Conservation (phyloP, 176 grass and related monocot species). For the Zoysia japonica region DNA sequence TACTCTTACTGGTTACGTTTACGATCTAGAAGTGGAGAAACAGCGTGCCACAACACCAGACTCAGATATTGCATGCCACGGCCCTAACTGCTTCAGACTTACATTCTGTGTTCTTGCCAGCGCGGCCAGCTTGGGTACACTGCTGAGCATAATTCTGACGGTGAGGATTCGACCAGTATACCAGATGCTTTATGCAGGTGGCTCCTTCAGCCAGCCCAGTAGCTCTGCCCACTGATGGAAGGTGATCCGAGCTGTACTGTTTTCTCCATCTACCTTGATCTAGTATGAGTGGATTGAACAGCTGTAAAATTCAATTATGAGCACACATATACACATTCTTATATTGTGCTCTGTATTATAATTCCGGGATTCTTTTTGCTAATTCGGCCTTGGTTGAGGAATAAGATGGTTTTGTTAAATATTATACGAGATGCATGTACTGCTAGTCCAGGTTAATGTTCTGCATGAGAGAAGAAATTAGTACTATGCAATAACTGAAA, state of each 20-base stretch:
- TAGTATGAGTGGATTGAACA: not conserved
- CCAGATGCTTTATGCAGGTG: conserved; percentile 84
- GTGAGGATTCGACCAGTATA: conserved; percentile 81
- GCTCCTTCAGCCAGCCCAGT: conserved; percentile 71
- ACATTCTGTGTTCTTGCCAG: conserved; percentile 71
- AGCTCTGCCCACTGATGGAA: conserved; percentile 60
- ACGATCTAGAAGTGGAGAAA: conserved; percentile 64
- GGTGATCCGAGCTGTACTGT: not conserved
- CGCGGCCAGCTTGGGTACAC: conserved; percentile 60
- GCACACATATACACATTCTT: not conserved
- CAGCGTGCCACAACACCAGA: conserved; percentile 35
- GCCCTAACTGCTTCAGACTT: conserved; percentile 74
- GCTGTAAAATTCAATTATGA: conserved; percentile 2
- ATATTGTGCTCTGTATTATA: not conserved
- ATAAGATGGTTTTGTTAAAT: not conserved
- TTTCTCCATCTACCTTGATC: not conserved
- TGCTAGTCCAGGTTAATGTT: not conserved
- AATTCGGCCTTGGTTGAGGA: not conserved
- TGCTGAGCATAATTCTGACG: conserved; percentile 71
- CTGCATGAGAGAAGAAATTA: not conserved
- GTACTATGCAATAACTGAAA: conserved; percentile 11
- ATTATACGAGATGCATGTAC: conserved; percentile 14
- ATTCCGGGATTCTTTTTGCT: not conserved
- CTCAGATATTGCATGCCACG: conserved; percentile 66
- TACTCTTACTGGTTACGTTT: conserved; percentile 73